Conservation (phyloP, 331 rosid genomes). For the Malus hybrid region DNA sequence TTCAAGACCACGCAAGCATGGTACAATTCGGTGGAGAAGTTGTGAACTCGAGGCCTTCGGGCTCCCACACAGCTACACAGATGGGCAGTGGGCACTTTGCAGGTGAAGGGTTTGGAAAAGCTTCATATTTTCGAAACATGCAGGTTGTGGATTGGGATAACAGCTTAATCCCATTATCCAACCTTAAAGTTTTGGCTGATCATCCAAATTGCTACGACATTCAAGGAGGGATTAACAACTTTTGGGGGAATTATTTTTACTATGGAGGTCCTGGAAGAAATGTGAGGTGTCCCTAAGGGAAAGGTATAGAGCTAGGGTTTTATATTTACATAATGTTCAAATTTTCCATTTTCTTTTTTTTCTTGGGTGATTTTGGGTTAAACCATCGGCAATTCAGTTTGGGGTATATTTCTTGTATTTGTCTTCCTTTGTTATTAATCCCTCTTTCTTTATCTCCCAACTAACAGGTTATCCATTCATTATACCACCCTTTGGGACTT, state of each 20-base stretch:
- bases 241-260: slow-evolving; percentile 98
- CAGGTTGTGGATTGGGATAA: slow-evolving; percentile 97
- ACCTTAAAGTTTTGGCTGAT: slow-evolving; percentile 84
- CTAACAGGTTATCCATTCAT: slow-evolving; percentile 55
- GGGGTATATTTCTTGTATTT: slow-evolving; percentile 37
- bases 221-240: slow-evolving; percentile 78
- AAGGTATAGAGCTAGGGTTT: slow-evolving; percentile 15
- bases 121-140: slow-evolving; percentile 78
- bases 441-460: slow-evolving; percentile 2
- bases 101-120: slow-evolving; percentile 82
- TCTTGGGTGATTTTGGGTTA: slow-evolving; percentile 57
- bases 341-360: slow-evolving; percentile 1
- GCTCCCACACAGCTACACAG: slow-evolving; percentile 75
- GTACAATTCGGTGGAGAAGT: slow-evolving; percentile 91
- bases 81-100: slow-evolving; percentile 97
- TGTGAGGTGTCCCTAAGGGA: slow-evolving; percentile 70
- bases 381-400: slow-evolving; percentile 33
- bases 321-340: slow-evolving; percentile 4
- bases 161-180: slow-evolving; percentile 60
- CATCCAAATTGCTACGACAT: slow-evolving; percentile 94
- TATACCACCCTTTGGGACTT: slow-evolving; percentile 43
- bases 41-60: slow-evolving; percentile 61
- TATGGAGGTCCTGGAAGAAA: slow-evolving; percentile 99
- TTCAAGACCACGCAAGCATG: slow-evolving; percentile 81
- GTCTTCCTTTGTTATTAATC: slow-evolving; percentile 25